Evolutionary conservation across 1,139 yeast genomes (phyloP), one percentile per base, ranked within the genome.

Genomic region (Blastobotrys indianensis): DNA sequence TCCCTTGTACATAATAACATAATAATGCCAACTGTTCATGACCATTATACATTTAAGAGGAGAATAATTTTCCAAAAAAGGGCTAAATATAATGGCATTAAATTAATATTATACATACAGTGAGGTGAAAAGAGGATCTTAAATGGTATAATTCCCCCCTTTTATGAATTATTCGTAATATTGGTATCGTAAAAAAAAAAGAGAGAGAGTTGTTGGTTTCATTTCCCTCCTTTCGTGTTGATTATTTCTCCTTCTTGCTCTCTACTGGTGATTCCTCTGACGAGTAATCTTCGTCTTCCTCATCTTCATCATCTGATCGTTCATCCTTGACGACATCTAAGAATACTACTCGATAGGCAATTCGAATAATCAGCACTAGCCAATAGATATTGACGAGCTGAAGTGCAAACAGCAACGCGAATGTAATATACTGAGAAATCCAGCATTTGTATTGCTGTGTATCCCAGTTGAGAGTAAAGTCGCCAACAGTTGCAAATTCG

Each of bases 381-480:
- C 98, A 92, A 69, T 85, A 92, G 20, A 76, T 59, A 61, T 92
- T 92, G 49, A 92, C 90, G 48, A 86, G 60, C 64, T 92, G 98
- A 54, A 92, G 75, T 1, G 94, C 90, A 48, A 77, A 72, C 50
- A 92, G 76, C 60, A 92, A 76, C 16, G 69, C 67, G 60, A 92
- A 90, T 2, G 92, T 90, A 62, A 92, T 88, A 51, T 85, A 84
- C 68, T 86, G 95, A 13, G 97, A 84, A 55, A 94, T 85, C 82
- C 86, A 87, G 69, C 97, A 92, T 68, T 94, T 92, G 72, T 90
- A 92, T 65, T 90, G 96, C 64, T 88, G 92, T 30, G 94, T 82
- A n/a, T 76, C 86, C 81, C 90, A 92, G 69, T 87, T 80, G 57
- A 94, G 73, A 47, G 75, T 76, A 69, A 75, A 88, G 51, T 82